phyloP scores from a whole-genome alignment of 2,329 filamentous ascomycete genomes.

The Phialophora verrucosa region DNA sequence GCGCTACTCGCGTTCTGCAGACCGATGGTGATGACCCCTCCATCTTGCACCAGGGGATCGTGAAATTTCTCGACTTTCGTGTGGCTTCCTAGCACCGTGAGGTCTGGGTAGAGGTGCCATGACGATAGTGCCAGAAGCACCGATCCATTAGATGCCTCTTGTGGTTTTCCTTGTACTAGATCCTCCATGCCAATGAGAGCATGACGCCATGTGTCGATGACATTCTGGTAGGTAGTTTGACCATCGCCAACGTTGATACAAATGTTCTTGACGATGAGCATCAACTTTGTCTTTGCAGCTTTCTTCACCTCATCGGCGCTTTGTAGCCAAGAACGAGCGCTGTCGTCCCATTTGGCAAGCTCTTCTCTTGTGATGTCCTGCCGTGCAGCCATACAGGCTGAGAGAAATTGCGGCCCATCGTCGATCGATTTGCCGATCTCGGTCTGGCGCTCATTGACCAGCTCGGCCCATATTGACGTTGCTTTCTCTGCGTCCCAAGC shows the following conservation, averaged over 20 bases:
- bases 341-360: slow-evolving; percentile 48
- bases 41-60: slow-evolving; percentile 30
- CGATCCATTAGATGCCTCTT: slow-evolving; percentile 38
- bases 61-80: slow-evolving; percentile 36
- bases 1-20: slow-evolving; percentile 22
- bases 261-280: slow-evolving; percentile 44
- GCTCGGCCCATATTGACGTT: slow-evolving; percentile 42
- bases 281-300: slow-evolving; percentile 41
- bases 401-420: slow-evolving; percentile 4
- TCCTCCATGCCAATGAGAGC: slow-evolving; percentile 42
- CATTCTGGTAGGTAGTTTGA: slow-evolving; percentile 40
- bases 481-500: slow-evolving; percentile 40
- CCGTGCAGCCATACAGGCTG: slow-evolving; percentile 12
- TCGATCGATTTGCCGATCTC: slow-evolving; percentile 20
- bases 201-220: slow-evolving; percentile 42
- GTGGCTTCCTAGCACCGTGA: slow-evolving; percentile 63
- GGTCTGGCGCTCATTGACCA: slow-evolving; percentile 36
- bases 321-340: slow-evolving; percentile 47
- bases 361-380: slow-evolving; percentile 40
- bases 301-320: slow-evolving; percentile 42
- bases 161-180: slow-evolving; percentile 41
- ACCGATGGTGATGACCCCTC: slow-evolving; percentile 38
- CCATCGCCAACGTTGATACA: slow-evolving; percentile 24
- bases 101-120: slow-evolving; percentile 48
- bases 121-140: slow-evolving; percentile 43